Evolutionary conservation across 2,329 filamentous ascomycete species (phyloP).

Genomic region (Colletotrichum plurivorum): DNA sequence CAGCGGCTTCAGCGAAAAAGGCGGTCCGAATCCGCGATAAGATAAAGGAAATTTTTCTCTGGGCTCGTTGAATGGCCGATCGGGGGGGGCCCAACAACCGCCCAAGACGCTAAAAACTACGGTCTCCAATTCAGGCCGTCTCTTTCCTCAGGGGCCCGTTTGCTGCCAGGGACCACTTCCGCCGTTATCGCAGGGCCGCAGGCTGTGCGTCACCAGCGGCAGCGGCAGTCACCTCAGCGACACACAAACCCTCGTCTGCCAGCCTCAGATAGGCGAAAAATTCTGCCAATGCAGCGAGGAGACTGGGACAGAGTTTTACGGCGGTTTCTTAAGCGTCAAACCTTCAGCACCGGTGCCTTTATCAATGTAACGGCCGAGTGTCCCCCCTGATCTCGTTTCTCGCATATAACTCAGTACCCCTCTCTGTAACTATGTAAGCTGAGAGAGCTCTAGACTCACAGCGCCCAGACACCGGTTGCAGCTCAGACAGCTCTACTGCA

Average conservation of each 20-base stretch:
- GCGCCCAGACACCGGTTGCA: slow-evolving; percentile 9
- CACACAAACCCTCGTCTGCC: slow-evolving; percentile 20
- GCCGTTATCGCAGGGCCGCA: slow-evolving; percentile 35
- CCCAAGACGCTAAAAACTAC: slow-evolving; percentile 27
- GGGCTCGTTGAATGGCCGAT: slow-evolving; percentile 37
- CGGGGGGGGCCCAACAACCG: slow-evolving; percentile 33
- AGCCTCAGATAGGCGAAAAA: slow-evolving; percentile 31
- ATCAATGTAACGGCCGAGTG: slow-evolving; percentile 10
- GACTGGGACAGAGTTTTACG: slow-evolving; percentile 32
- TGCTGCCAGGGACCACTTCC: slow-evolving; percentile 34
- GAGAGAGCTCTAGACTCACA: background rate
- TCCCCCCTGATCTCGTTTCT: background rate
- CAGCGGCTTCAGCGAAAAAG: slow-evolving; percentile 39
- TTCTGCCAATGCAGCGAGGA: slow-evolving; percentile 28
- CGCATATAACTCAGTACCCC: background rate
- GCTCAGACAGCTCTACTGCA: slow-evolving; percentile 25
- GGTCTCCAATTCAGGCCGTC: slow-evolving; percentile 22
- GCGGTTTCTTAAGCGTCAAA: slow-evolving; percentile 18
- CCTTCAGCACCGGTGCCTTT: slow-evolving; percentile 16
- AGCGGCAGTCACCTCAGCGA: slow-evolving; percentile 24
- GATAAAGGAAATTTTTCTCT: slow-evolving; percentile 44
- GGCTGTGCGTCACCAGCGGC: slow-evolving; percentile 9
- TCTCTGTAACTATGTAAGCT: background rate
- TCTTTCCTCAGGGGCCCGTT: slow-evolving; percentile 16
- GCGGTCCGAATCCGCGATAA: slow-evolving; percentile 39